These are phyloP conservation scores for Rhodotorula paludigena DNA, from an alignment of 768 basidiomycete genomes.

Conservation along the genomic window DNA sequence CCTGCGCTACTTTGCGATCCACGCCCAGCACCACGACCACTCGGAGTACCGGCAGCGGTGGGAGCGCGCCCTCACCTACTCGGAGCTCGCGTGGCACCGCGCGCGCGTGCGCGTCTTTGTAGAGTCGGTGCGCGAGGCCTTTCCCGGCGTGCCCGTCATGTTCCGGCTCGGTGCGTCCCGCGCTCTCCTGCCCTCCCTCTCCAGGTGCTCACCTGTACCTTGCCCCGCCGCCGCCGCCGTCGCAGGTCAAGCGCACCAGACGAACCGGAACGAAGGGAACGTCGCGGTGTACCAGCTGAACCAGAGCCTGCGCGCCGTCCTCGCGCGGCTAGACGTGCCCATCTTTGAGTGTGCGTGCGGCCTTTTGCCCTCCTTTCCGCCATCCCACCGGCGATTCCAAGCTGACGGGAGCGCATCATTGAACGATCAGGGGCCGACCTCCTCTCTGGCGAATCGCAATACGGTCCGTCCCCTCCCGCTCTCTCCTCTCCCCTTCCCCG, in stretches of 20 bases:
- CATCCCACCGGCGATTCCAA: neutral
- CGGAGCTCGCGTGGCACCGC: slow-evolving; percentile 13
- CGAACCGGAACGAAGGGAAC: neutral
- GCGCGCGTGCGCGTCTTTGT: neutral
- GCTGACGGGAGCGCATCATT: no score
- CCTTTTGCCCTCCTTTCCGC: neutral
- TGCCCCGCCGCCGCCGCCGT: neutral
- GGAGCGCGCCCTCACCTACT: neutral
- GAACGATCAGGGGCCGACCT: neutral
- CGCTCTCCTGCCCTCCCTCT: neutral
- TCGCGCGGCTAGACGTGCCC: neutral
- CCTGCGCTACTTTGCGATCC: slow-evolving; percentile 11
- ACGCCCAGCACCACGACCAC: neutral
- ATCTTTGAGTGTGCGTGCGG: slow-evolving; percentile 2
- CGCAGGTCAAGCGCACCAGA: neutral
- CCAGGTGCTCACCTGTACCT: no score
- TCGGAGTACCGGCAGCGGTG: neutral
- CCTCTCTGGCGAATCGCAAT: neutral
- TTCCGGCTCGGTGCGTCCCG: neutral
- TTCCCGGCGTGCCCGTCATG: slow-evolving; percentile 7
- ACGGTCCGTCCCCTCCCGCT: neutral
- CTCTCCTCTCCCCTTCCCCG: neutral
- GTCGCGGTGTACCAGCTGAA: slow-evolving; percentile 19
- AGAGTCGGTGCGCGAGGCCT: neutral
- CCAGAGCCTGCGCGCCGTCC: neutral